Evolutionary conservation across 768 basidiomycete genomes (phyloP), one percentile per base, ranked within the genome.

Genomic region (Lactarius hengduanensis): DNA sequence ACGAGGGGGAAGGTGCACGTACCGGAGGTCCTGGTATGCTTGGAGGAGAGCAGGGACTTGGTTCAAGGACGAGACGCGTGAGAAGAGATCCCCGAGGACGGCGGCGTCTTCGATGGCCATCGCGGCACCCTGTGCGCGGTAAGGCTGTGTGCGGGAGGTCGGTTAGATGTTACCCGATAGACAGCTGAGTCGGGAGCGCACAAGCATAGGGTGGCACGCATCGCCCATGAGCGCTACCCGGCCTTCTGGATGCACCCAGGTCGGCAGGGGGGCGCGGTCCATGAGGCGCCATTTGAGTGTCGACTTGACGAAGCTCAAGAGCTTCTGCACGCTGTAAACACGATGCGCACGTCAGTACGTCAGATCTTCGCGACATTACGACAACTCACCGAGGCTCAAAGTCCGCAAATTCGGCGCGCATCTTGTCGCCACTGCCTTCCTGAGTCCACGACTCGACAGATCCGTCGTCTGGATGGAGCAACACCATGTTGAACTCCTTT

Each of bases 71-170:
- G 81, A 76, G 55, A 88, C 71, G 28, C 74, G 80, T 0, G 83
- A 82, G 69, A 88, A 79, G 16, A 87, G 77, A 61, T 79, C 74
- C 18, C 77, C 77, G 26, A 83, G 73, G 11, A 82, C 80, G 0
- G 82, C 81, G 0, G 79, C 80, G 68, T 83, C 85, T 72, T 85
- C 84, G 47, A 86, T 76, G 69, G 84, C 74, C 73, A 78, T 79
- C 5, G 79, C 79, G 1, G 79, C 78, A 26, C 79, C 79, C 63
- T 80, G 79, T 0, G 79, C 79, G 57, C 79, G 77, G 72, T 80
- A 80, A 1, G 79, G 79, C 77, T 78, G 59, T 4, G 7, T 32
- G 7, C 26, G 10, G 13, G n/a, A 32, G 13, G 13, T 53, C 26
- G 15, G 13, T 8, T 47, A 11, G 8, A 10, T 18, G 47, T 3